Conservation (phyloP, 441 rosid genomes). For the Jatropha multifida region DNA sequence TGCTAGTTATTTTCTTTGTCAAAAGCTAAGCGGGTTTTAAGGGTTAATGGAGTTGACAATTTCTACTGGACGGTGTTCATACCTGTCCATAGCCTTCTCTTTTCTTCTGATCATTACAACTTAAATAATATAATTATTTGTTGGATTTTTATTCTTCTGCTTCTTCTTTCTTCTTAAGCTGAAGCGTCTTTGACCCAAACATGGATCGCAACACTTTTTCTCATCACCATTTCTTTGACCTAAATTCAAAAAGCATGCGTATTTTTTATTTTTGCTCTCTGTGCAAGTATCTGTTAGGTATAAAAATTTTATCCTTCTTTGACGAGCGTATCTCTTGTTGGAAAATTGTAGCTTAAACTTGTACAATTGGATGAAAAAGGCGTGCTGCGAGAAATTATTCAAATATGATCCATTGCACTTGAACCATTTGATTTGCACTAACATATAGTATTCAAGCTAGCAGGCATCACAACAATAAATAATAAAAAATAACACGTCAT, state of each 20-base stretch:
- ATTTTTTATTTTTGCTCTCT: not conserved
- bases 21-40: conserved; percentile 44
- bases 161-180: conserved; percentile 18
- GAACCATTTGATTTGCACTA: conserved; percentile 2
- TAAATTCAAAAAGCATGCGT: conserved; percentile 26
- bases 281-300: conserved; percentile 35
- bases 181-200: conserved; percentile 67
- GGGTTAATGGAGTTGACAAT: conserved; percentile 38
- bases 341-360: not conserved
- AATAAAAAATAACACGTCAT: not conserved
- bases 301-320: conserved; percentile 24
- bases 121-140: not conserved
- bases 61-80: conserved; percentile 31
- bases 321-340: conserved; percentile 24
- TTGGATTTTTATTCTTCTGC: not conserved
- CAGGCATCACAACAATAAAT: not conserved
- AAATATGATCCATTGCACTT: conserved; percentile 27
- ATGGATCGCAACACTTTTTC: not conserved
- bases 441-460: too few species aligned
- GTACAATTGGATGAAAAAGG: conserved; percentile 9
- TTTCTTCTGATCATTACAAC: not conserved
- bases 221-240: conserved; percentile 37
- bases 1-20: conserved; percentile 26
- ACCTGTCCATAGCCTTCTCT: not conserved
- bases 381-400: conserved; percentile 2